Conservation (phyloP, 768 basidiomycete genomes). For the Solioccasus polychromus region DNA sequence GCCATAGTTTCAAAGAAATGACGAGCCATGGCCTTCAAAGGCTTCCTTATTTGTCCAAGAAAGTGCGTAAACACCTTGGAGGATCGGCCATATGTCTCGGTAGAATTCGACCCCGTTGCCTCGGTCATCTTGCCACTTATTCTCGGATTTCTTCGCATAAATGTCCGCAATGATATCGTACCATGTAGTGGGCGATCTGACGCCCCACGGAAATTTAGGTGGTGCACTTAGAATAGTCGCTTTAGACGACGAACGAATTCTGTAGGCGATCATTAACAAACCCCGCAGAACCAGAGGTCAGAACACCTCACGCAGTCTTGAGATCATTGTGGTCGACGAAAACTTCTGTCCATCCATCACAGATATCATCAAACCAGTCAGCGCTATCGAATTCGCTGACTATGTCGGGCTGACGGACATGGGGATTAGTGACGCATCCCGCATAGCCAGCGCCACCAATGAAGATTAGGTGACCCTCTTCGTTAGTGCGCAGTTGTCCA, state of each 20-base stretch:
- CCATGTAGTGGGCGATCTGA: conserved; percentile 28
- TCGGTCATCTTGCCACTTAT: too few relatives aligned
- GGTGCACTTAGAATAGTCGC: conserved; percentile 26
- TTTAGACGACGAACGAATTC: conserved; percentile 1
- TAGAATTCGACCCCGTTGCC: conserved; percentile 22
- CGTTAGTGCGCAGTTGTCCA: not conserved
- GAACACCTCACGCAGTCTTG: not conserved
- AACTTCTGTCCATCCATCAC: conserved; percentile 32
- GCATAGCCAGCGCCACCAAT: conserved; percentile 27
- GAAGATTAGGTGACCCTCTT: conserved; percentile 30
- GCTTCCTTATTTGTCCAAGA: conserved; percentile 29
- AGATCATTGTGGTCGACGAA: conserved; percentile 10
- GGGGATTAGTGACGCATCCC: conserved; percentile 11
- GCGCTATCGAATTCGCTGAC: conserved; percentile 30
- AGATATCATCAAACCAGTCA: conserved; percentile 35
- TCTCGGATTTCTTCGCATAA: conserved; percentile 21
- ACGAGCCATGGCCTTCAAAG: not conserved
- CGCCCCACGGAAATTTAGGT: conserved; percentile 31
- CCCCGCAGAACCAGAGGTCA: not conserved
- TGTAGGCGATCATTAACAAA: not conserved
- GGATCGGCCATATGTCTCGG: conserved; percentile 31
- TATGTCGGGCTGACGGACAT: conserved; percentile 21
- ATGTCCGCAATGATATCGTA: conserved; percentile 33
- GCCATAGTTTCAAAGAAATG: not conserved
- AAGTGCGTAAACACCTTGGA: conserved; percentile 19